Conservation (phyloP, 2,329 filamentous ascomycete species). For the Stagonosporopsis cucurbitacearum region DNA sequence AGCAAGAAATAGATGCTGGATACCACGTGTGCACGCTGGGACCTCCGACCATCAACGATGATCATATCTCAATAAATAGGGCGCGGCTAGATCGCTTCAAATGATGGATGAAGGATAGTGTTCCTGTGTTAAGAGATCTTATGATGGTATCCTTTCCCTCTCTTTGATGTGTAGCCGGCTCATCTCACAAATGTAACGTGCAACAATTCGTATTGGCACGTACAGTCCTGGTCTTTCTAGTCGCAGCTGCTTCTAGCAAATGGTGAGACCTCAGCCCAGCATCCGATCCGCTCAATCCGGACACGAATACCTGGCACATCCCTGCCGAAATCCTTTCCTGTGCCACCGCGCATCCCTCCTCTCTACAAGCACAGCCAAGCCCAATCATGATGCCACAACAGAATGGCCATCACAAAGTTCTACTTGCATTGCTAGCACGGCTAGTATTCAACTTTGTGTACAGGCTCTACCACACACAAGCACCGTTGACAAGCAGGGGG, state of each 20-base stretch:
- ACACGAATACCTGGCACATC: background rate
- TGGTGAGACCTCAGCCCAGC: background rate
- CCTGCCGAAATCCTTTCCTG: background rate
- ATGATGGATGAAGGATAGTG: background rate
- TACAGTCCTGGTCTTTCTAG: background rate
- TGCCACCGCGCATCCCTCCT: background rate
- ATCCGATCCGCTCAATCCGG: background rate
- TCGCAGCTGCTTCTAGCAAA: background rate
- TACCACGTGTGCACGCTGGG: background rate
- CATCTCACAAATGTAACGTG: background rate
- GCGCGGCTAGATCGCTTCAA: slow-evolving; percentile 2
- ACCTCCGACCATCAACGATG: background rate
- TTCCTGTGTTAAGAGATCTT: no score
- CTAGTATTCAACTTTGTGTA: no score
- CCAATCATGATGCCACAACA: background rate
- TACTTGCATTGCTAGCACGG: no score
- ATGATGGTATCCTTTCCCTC: no score
- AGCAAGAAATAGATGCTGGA: background rate
- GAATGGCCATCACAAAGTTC: background rate
- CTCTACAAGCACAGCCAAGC: background rate
- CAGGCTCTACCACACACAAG: no score
- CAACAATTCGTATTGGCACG: background rate
- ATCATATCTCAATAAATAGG: background rate
- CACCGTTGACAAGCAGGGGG: no score
- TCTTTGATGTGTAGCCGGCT: background rate